These are phyloP conservation scores for Ceratocystis harringtonii DNA, from an alignment of 2,329 filamentous ascomycete genomes.

Conservation along the genomic window DNA sequence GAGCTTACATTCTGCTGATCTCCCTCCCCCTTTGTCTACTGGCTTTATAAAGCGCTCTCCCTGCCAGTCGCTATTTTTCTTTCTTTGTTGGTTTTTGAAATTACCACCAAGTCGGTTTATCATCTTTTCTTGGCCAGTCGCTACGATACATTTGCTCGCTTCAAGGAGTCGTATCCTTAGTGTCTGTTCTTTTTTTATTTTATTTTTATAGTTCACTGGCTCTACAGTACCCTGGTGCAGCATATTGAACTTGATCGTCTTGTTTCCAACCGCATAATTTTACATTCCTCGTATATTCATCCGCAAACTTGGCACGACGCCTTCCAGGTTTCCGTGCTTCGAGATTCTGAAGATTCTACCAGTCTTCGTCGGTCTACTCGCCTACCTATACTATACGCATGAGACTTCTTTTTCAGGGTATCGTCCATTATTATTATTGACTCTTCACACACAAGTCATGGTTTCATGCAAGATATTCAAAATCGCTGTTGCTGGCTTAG, in stretches of 20 bases:
- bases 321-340: not conserved
- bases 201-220: not conserved
- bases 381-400: not conserved
- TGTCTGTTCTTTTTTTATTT: not conserved
- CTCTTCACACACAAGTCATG: conserved; percentile 9
- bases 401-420: not conserved
- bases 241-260: not conserved
- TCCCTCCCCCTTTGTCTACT: not conserved
- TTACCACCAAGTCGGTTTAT: not conserved
- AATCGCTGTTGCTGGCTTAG: conserved; percentile 7
- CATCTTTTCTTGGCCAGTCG: not conserved
- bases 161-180: not conserved
- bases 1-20: not conserved
- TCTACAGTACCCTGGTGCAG: not conserved
- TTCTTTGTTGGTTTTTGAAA: too few relatives aligned
- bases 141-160: not conserved
- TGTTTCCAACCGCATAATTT: not conserved
- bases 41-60: not conserved
- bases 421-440: not conserved
- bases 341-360: not conserved
- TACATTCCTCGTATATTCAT: not conserved
- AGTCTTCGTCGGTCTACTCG: not conserved
- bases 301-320: not conserved
- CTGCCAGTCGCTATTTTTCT: not conserved
- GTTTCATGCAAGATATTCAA: conserved; percentile 5